Evolutionary conservation across 1,139 yeast species (phyloP), one percentile per base, ranked within the genome.

Genomic region (Debaryomycetaceae sp.): DNA sequence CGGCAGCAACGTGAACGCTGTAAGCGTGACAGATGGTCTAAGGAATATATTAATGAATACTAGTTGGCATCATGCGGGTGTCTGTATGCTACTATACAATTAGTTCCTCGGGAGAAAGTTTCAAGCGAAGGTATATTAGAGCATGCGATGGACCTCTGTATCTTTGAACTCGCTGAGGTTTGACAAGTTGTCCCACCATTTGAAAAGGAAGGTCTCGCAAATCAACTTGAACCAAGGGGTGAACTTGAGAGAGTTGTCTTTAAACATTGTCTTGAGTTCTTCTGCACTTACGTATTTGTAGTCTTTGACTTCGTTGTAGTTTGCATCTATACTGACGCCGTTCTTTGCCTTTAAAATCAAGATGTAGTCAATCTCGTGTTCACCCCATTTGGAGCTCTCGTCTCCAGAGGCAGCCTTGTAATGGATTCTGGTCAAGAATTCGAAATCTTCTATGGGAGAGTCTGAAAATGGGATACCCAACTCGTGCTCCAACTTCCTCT

Each of bases 191-290:
- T 75, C 77, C 99, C 99, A 93, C 99, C 99, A 93, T 53, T 87
- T 76, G 72, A 87, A 93, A 59, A 93, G 74, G 60, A 88, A 88
- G 42, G 87, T 82, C 60, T 93, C 90, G 64, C 99, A 95, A 56
- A 93, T 93, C 54, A 93, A 80, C 67, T 89, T 90, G 74, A 93
- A 93, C 99, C 99, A 93, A 8, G 99, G 99, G 5, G 99, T 93
- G 66, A 93, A 95, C 17, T 80, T 76, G 51, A 86, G 72, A 13
- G 58, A 50, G 14, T 69, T 57, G 59, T 90, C 89, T 33, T 75
- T 58, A 63, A 93, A 88, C 97, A 95, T 88, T 13, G 63, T 72
- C 58, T 82, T 78, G 56, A 95, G 75, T 54, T 87, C 85, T 1
- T 70, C 69, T 31, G 78, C 80, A 37, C 81, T 71, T 23, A 93